Base-by-base conservation (phyloP, 164 flowering plant genomes). In the Annona squamosa region DNA sequence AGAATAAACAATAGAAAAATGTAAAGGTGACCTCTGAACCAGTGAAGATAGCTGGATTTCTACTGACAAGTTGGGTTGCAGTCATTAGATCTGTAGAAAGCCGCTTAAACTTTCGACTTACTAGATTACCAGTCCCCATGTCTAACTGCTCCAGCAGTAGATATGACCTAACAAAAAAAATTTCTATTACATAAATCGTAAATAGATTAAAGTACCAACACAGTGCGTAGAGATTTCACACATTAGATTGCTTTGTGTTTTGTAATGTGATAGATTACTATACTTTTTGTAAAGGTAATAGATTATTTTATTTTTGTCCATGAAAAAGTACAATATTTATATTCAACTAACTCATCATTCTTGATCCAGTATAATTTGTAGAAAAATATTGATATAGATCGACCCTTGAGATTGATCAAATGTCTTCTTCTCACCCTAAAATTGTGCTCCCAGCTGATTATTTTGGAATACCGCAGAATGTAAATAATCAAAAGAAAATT, bases 1-100 rank as follows among this genome's bases (percentile, higher is more conserved):
- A 10, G 62, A 1, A 18, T 48, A 42, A 57, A 67, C 3, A 46
- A 19, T 26, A 69, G 37, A 5, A 62, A 62, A 77, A 9, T 42
- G 26, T 37, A 67, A 42, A 45, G 7, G 71, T 16, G 46, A 93
- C 98, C 94, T 93, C 98, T 41, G 97, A 91, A 67, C 93, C 97
- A 73, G 97, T 91, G 75, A 93, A 93, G 46, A 71, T 26, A 12
- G 94, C 85, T 41, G 98, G 97, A 41, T 84, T 83, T 63, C 80
- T 82, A n/a, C 77, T 85, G 80, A 85, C 94, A 46, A 93, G 78
- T 65, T 89, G 87, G 52, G 88, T 65, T 44, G 92, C 82, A 52
- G 94, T 88, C 37, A 87, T 90, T 70, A 91, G 86, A 73, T 87
- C 85, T 5, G 80, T 65, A 43, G 70, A 56, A 10, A 73, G 59